phyloP scores from a whole-genome alignment of 768 basidiomycete genomes.

The Dioszegia hungarica region DNA sequence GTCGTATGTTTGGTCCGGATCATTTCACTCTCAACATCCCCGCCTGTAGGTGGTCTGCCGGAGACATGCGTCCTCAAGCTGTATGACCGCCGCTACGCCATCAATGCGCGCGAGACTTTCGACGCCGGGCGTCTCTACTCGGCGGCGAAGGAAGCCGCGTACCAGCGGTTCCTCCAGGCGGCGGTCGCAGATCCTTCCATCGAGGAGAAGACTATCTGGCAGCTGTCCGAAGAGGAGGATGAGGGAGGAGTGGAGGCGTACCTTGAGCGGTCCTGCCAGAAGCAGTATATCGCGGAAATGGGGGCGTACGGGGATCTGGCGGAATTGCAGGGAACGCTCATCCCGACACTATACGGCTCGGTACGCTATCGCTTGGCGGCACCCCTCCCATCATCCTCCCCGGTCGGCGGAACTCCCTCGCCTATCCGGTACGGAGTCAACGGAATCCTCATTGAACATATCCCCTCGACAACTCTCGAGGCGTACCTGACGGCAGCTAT shows the following conservation, averaged over 20 bases:
- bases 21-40: not conserved
- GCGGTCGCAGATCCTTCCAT: too few relatives aligned
- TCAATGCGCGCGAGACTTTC: not conserved
- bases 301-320: not conserved
- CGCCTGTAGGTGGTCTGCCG: not conserved
- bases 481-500: too few relatives aligned
- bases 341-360: not conserved
- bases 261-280: not conserved
- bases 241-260: not conserved
- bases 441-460: not conserved
- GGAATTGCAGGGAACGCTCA: not conserved
- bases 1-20: slow-evolving; percentile 4
- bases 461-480: too few relatives aligned
- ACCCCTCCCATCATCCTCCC: not conserved
- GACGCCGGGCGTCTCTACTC: not conserved
- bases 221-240: not conserved
- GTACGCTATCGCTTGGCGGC: not conserved
- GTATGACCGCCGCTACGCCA: not conserved
- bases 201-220: too few relatives aligned
- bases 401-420: not conserved
- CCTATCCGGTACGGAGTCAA: too few relatives aligned
- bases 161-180: not conserved
- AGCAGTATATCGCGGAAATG: not conserved
- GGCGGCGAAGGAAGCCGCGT: not conserved
- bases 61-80: slow-evolving; percentile 5